These are phyloP conservation scores for Talaromyces borbonicus DNA, from an alignment of 495 filamentous ascomycete genomes.

Conservation along the genomic window DNA sequence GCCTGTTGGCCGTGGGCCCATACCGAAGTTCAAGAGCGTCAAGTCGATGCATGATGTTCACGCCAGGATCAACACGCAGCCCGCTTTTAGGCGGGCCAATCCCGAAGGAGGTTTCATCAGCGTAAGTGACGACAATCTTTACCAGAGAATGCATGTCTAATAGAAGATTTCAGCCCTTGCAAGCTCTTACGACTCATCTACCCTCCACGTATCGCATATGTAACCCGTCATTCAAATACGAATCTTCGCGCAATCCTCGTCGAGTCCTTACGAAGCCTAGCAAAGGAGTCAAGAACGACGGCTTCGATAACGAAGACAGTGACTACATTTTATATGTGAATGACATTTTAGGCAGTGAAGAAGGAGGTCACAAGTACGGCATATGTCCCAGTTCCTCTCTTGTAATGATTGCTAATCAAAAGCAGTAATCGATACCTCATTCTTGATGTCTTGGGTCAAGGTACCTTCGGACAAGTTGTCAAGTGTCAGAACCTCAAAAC, in stretches of 20 bases:
- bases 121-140: conserved; percentile 43
- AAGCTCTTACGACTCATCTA: conserved; percentile 89
- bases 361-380: conserved; percentile 88
- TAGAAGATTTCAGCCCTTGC: conserved; percentile 57
- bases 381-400: background rate
- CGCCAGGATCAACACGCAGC: conserved; percentile 76
- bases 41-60: conserved; percentile 62
- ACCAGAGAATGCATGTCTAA: background rate
- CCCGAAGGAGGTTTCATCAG: conserved; percentile 99
- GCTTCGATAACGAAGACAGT: conserved; percentile 97
- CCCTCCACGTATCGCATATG: conserved; percentile 96
- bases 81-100: conserved; percentile 84
- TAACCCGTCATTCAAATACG: conserved; percentile 97
- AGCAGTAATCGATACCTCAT: conserved; percentile 92
- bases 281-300: conserved; percentile 98
- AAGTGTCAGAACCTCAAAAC: conserved; percentile 99
- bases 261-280: conserved; percentile 98
- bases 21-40: conserved; percentile 79
- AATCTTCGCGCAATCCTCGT: conserved; percentile 95
- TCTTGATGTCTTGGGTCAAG: conserved; percentile 93
- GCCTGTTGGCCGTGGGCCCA: conserved; percentile 53
- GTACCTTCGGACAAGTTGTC: conserved; percentile 98
- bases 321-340: conserved; percentile 99
- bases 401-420: conserved; percentile 9
- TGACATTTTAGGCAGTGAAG: conserved; percentile 95